phyloP scores from a whole-genome alignment of 2,329 filamentous ascomycete species.

The Epichloe aotearoae region DNA sequence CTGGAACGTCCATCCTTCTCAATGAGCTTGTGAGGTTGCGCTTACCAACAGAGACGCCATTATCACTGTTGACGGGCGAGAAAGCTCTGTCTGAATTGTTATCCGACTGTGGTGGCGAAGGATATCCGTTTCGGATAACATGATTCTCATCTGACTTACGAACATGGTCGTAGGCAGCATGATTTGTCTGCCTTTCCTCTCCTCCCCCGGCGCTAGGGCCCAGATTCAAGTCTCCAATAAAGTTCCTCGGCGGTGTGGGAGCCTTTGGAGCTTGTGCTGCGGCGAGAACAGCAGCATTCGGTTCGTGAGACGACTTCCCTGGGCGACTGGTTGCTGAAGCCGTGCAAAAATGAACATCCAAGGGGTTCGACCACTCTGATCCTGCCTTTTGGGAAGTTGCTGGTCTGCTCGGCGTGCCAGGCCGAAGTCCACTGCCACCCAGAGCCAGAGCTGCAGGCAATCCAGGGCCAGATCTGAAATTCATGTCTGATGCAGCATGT shows the following conservation, averaged over 20 bases:
- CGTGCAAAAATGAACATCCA: slow-evolving; percentile 32
- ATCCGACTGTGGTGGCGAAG: slow-evolving; percentile 26
- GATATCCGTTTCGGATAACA: slow-evolving; percentile 14
- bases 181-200: neutral
- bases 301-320: neutral
- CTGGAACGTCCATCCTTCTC: slow-evolving; percentile 14
- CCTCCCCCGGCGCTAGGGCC: slow-evolving; percentile 11
- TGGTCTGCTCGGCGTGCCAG: slow-evolving; percentile 12
- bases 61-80: slow-evolving; percentile 10
- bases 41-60: slow-evolving; percentile 9
- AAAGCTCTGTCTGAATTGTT: slow-evolving; percentile 12
- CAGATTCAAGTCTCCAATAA: slow-evolving; percentile 28
- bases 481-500: slow-evolving; percentile 25
- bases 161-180: neutral
- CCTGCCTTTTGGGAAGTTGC: slow-evolving; percentile 20
- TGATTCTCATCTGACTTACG: neutral
- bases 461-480: slow-evolving; percentile 18
- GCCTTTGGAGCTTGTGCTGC: neutral
- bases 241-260: slow-evolving; percentile 18
- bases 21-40: slow-evolving; percentile 14
- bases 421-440: slow-evolving; percentile 17
- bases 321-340: slow-evolving; percentile 10
- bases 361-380: slow-evolving; percentile 32
- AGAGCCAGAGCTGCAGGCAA: slow-evolving; percentile 22
- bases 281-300: neutral